Conservation (phyloP, 768 basidiomycete species). For the Tylopilus sp. region DNA sequence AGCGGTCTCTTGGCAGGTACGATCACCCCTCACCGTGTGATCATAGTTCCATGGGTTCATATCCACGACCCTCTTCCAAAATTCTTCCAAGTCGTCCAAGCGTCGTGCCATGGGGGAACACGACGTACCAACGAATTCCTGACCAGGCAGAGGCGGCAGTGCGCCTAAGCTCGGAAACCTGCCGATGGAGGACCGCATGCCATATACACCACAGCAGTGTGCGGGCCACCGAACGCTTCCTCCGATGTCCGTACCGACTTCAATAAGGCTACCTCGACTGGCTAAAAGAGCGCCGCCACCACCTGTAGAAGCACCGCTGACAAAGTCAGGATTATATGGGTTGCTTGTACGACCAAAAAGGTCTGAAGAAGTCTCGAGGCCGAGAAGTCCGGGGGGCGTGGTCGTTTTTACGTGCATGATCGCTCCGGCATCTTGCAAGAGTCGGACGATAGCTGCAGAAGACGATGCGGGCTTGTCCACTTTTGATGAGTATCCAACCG, state of each 20-base stretch:
- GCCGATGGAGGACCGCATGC: conserved; percentile 37
- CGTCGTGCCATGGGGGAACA: conserved; percentile 41
- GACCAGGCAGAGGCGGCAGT: conserved; percentile 33
- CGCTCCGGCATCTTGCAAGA: conserved; percentile 41
- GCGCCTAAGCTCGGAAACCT: conserved; percentile 37
- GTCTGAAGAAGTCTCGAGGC: conserved; percentile 41
- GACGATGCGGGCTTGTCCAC: conserved; percentile 33
- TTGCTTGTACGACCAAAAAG: conserved; percentile 47
- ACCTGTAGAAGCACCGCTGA: conserved; percentile 48
- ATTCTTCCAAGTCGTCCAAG: conserved; percentile 40
- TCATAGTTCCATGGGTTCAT: conserved; percentile 45
- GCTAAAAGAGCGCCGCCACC: conserved; percentile 51
- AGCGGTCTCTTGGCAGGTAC: not conserved
- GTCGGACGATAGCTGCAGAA: conserved; percentile 38
- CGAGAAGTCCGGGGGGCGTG: conserved; percentile 40
- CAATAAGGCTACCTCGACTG: conserved; percentile 41
- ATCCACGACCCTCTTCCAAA: conserved; percentile 41
- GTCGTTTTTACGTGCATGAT: conserved; percentile 42
- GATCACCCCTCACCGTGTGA: conserved; percentile 31
- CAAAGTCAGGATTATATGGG: conserved; percentile 42
- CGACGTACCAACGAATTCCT: conserved; percentile 36
- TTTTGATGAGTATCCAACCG: conserved; percentile 40
- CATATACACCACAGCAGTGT: conserved; percentile 45
- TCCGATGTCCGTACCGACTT: conserved; percentile 48
- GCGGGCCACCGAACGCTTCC: conserved; percentile 50